Conservation (phyloP, 2,329 filamentous ascomycete genomes). For the Colletotrichum trifolii region DNA sequence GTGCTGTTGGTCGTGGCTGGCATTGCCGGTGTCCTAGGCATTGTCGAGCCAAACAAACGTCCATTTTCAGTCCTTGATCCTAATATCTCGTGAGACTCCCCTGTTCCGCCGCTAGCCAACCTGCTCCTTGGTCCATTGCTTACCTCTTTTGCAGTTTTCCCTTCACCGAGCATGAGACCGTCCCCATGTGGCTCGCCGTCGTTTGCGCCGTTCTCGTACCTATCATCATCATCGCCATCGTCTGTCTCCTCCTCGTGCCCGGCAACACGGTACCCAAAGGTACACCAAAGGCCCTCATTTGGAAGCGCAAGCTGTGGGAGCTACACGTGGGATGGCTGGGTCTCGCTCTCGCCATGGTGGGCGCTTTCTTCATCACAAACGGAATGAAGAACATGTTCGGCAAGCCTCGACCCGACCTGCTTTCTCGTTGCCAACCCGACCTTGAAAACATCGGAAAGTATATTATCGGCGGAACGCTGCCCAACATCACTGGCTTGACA, state of each 20-base stretch:
- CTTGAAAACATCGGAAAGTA: slow-evolving; percentile 68
- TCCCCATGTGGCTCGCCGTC: slow-evolving; percentile 73
- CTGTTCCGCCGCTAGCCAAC: slow-evolving; percentile 4
- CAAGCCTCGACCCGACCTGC: slow-evolving; percentile 82
- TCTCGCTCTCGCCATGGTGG: slow-evolving; percentile 76
- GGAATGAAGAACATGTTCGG: slow-evolving; percentile 84
- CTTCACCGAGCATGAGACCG: slow-evolving; percentile 75
- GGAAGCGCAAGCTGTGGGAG: slow-evolving; percentile 90
- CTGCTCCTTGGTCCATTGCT: slow-evolving; percentile 20
- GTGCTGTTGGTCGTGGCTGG: slow-evolving; percentile 69
- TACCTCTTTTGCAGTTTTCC: slow-evolving; percentile 68
- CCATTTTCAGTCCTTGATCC: slow-evolving; percentile 79
- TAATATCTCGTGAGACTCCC: slow-evolving; percentile 72
- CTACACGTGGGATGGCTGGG: slow-evolving; percentile 88
- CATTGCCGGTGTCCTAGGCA: slow-evolving; percentile 69
- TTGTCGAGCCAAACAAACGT: slow-evolving; percentile 71
- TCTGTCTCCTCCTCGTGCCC: slow-evolving; percentile 78
- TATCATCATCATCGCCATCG: slow-evolving; percentile 72
- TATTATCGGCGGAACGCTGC: slow-evolving; percentile 66
- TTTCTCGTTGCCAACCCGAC: slow-evolving; percentile 83
- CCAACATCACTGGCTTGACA: slow-evolving; percentile 26
- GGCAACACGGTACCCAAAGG: slow-evolving; percentile 73
- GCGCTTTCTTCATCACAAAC: slow-evolving; percentile 83
- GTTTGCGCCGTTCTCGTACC: slow-evolving; percentile 74
- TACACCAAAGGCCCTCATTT: slow-evolving; percentile 73